Evolutionary conservation across 306 rosid species (phyloP), one percentile per base, ranked within the genome.

Genomic region (Prunus mume): DNA sequence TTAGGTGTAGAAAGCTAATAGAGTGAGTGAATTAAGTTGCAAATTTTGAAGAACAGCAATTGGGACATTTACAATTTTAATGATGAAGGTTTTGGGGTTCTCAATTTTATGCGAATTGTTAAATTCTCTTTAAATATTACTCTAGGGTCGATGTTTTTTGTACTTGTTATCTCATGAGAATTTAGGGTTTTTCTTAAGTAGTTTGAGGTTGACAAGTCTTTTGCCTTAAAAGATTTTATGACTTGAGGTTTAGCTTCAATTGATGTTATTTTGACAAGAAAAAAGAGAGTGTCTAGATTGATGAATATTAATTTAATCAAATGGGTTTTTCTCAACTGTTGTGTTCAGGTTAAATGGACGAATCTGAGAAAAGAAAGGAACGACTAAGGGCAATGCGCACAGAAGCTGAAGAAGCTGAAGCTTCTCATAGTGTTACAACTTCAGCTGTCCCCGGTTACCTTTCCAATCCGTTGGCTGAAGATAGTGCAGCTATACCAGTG

Each of bases 301-400:
- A 43, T 43, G 25, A 38, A 6, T 56, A 5, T 9, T 69, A 15
- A 41, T 60, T 72, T 24, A 10, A 43, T 71, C 18, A 3, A 27
- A 54, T 54, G 65, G 30, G 11, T 71, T 71, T 71, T 54, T 7
- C 27, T 12, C 9, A 7, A 2, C 30, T 2, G 18, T 18, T 71
- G 13, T 52, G 14, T 72, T 68, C 64, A 85, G 89, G 75, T 65
- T 81, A 75, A 73, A 92, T 94, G 97, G 96, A 92, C 78, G 97
- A 90, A 73, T 89, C 65, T 93, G 96, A 91, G 88, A 88, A 89
- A 74, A 83, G 97, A 82, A 92, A 79, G 80, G 93, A 91, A 75
- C 80, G 97, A 50, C 67, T 95, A 38, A 87, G 70, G 89, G 90
- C 92, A 80, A 89, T 92, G 95, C 95, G 97, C 45, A 18, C 47